Evolutionary conservation across 345 rosid species (phyloP), one percentile per base, ranked within the genome.

Genomic region (Eucalyptus marginata): DNA sequence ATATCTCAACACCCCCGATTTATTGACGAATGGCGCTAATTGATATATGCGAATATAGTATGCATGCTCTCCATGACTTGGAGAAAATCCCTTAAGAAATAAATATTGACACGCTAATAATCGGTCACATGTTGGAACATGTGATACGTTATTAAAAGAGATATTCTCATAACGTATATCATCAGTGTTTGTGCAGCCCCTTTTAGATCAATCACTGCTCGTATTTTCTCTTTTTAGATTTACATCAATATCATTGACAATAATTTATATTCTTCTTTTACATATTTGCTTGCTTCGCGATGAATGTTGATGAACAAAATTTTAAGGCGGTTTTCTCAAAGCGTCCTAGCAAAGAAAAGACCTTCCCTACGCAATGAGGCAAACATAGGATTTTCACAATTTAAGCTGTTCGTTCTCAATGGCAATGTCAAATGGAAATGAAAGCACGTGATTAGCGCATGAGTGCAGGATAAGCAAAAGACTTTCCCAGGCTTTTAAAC

Each of bases 31-130:
- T 0, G 1, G 11, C 3, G 0, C 83, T 36, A 36, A 18, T 71
- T 71, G 11, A 18, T 36, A 36, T 1, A 10, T 18, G 46, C 0
- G 1, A 5, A 3, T 36, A 18, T 36, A 0, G 14, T 36, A 3
- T 0, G 8, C 1, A 7, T 2, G 12, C 43, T 43, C 2, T 71
- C 46, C 46, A 36, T 36, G 46, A 36, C 43, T 44, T 36, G 0
- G 0, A 71, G 27, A 36, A 33, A 71, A 18, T 36, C 13, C 13
- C 27, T 7, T 18, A 10, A 71, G 47, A 24, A 10, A 36, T 36
- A 36, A 33, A 10, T 76, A 76, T 33, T 6, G 0, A 10, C 83
- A 18, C 0, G 0, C 7, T 10, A 10, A 0, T 36, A 36, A 24
- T 76, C 2, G 46, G 7, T 25, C 27, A 20, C 6, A 36, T 76